These are phyloP conservation scores for Heliamphora exappendiculata DNA, from an alignment of 148 eudicot genomes.

Conservation along the genomic window DNA sequence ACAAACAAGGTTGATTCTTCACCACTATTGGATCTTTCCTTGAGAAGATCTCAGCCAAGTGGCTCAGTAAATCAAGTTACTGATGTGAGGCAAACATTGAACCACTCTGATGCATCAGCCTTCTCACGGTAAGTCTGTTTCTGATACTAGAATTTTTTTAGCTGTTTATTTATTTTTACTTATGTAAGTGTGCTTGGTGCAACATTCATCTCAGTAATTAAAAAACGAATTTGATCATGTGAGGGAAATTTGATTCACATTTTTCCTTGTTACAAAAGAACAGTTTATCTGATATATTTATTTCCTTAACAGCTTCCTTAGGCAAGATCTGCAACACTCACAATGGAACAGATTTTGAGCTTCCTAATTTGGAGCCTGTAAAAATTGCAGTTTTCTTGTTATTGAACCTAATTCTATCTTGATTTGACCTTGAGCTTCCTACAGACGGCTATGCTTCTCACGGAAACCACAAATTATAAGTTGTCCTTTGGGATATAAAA, in stretches of 20 bases:
- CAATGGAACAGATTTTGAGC: not conserved
- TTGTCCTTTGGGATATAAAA: too few species aligned
- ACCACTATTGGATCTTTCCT: constrained; percentile 62
- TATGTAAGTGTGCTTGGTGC: not conserved
- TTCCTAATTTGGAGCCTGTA: not conserved
- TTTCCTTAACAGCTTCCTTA: not conserved
- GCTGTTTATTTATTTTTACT: not conserved
- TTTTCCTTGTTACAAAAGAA: not conserved
- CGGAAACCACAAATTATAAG: too few species aligned
- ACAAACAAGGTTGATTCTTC: constrained; percentile 37
- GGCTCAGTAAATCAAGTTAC: constrained; percentile 31
- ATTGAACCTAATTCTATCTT: not conserved
- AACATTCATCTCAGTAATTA: not conserved
- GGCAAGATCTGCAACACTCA: not conserved
- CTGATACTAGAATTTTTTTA: not conserved
- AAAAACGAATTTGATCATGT: not conserved
- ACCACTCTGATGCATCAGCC: constrained; percentile 78
- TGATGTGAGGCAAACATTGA: constrained; percentile 41
- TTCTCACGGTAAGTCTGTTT: constrained; percentile 56
- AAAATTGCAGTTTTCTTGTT: not conserved
- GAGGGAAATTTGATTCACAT: not conserved
- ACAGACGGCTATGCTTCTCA: not conserved
- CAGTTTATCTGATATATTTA: not conserved
- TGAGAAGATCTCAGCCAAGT: constrained; percentile 52
- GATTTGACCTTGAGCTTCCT: not conserved